Evolutionary conservation across 1,284 basidiomycete genomes (phyloP).

Genomic region (Microbotryomycetes sp.): DNA sequence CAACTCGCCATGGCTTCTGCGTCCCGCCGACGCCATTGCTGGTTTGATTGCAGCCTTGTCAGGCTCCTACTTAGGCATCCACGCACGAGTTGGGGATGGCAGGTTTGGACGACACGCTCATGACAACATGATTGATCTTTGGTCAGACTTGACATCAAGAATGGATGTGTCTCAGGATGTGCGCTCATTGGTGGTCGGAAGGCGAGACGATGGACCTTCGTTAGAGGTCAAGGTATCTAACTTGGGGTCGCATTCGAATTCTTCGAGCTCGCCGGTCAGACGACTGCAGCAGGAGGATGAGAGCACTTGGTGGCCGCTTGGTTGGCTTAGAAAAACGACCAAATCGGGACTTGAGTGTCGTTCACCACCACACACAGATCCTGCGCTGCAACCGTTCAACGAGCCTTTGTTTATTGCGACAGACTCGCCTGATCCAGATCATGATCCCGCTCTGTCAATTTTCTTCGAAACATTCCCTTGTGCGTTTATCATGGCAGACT

Average conservation of each 20-base stretch:
- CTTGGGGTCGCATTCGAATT: too few species aligned
- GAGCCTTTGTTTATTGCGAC: constrained; percentile 22
- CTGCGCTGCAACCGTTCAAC: constrained; percentile 6
- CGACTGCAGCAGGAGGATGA: too few species aligned
- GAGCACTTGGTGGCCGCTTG: too few species aligned
- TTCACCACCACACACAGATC: too few species aligned
- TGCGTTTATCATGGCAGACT: constrained; percentile 12
- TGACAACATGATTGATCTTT: constrained; percentile 28
- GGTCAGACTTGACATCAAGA: constrained; percentile 10
- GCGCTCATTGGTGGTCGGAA: too few species aligned
- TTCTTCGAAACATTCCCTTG: constrained; percentile 20
- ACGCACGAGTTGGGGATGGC: constrained; percentile 62
- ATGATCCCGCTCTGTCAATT: constrained; percentile 4
- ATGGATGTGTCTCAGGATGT: neutral
- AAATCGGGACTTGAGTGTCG: too few species aligned
- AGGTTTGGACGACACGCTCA: constrained; percentile 49
- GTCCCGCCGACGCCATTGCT: constrained; percentile 20
- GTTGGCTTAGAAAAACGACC: too few species aligned
- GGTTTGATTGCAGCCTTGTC: constrained; percentile 16
- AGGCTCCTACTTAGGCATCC: constrained; percentile 59
- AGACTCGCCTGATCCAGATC: constrained; percentile 5
- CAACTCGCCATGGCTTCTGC: constrained; percentile 15
- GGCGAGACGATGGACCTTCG: too few species aligned
- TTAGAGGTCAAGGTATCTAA: too few species aligned
- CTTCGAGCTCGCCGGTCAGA: too few species aligned